Evolutionary conservation across 2,329 filamentous ascomycete species (phyloP), one percentile per base, ranked within the genome.

Genomic region (Penicillium sp.): DNA sequence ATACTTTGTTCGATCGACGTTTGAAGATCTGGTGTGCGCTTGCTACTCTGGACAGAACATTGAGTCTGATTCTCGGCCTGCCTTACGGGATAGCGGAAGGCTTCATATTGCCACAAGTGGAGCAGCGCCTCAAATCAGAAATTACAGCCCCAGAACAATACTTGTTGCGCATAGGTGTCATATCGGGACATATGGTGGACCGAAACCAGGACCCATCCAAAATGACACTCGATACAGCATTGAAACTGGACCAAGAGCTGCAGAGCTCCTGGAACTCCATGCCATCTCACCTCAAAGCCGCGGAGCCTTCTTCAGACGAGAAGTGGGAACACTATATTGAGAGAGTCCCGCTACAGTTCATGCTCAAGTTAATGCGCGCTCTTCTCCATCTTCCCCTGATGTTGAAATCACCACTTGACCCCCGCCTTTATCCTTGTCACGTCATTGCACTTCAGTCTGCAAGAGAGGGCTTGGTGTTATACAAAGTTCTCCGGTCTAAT

Each of bases 1-100:
- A 64, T 27, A 54, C 45, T 9, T 53, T 69, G 5, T 68, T 68
- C 45, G 62, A 65, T 14, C 67, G 73, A 18, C 67, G 69, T 9
- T 62, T 70, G 44, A 67, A 65, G 40, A 55, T 75, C 4, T 81
- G 78, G 79, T 65, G 68, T 16, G 57, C 67, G 7, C 57, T 79
- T 13, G 73, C 72, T 54, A 65, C 72, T 21, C 61, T 69, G 2
- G 83, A 86, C 57, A 74, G 82, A 29, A 78, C 79, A 56, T 62
- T 82, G 5, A 80, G 80, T 22, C 63, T 83, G 16, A 69, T 83
- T n/a, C 72, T 84, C 3, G 82, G 82, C 11, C 72, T 84, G 6
- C 82, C 82, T 3, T 75, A 75, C 50, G 72, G 69, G 1, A 65
- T 77, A 14, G 58, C 71, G 0, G 71, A 74, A 27, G 50, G 56